Evolutionary conservation across 345 rosid genomes (phyloP).

Genomic region (Psidium guajava): DNA sequence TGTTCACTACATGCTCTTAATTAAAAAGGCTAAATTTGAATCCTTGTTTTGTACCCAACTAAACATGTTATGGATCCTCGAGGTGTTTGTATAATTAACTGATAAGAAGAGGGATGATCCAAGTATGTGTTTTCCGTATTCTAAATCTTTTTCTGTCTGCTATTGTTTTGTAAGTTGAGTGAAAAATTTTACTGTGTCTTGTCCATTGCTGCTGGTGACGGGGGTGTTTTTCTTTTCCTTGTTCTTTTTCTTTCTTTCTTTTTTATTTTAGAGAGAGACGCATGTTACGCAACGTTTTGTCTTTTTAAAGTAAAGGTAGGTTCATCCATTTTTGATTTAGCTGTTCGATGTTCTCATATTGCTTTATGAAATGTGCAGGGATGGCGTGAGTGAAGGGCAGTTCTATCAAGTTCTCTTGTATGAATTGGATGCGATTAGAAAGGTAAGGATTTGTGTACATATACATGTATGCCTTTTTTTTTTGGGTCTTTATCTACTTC

Average conservation of each 20-base stretch:
- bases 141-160: neutral
- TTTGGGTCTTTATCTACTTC: neutral
- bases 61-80: neutral
- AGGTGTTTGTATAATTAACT: neutral
- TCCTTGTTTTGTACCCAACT: neutral
- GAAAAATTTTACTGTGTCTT: neutral
- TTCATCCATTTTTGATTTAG: neutral
- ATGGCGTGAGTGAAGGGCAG: slow-evolving; percentile 99
- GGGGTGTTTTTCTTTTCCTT: neutral
- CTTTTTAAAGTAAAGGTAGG: neutral
- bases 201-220: neutral
- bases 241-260: neutral
- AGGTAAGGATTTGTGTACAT: slow-evolving; percentile 2
- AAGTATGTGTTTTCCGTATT: neutral
- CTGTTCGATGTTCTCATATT: neutral
- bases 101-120: neutral
- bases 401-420: slow-evolving; percentile 44
- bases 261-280: neutral
- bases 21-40: neutral
- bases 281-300: neutral
- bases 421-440: slow-evolving; percentile 32
- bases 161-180: neutral
- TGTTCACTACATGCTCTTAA: neutral
- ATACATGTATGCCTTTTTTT: neutral
- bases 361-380: slow-evolving; percentile 32